phyloP scores from a whole-genome alignment of 805 yeast genomes.

The Torulaspora indica region DNA sequence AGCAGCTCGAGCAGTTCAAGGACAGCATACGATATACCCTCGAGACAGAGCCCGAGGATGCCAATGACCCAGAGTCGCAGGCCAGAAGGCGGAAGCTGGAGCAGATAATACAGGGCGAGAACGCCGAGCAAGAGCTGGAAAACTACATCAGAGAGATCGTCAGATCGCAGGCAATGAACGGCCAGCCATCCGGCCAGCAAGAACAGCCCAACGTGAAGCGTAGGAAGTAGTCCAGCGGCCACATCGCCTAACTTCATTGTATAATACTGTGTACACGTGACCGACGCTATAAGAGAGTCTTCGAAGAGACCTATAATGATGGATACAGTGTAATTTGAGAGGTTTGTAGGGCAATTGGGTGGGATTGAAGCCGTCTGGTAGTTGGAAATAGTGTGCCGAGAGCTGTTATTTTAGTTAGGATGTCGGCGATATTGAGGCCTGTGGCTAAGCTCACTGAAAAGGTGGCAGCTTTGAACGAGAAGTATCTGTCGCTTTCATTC shows the following conservation, averaged over 20 bases:
- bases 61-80: constrained; percentile 42
- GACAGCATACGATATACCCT: constrained; percentile 54
- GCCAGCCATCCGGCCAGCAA: constrained; percentile 11
- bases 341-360: background rate
- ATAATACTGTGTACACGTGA: constrained; percentile 5
- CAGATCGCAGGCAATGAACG: constrained; percentile 44
- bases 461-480: constrained; percentile 27
- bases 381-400: background rate
- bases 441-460: constrained; percentile 13
- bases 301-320: background rate
- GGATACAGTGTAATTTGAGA: background rate
- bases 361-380: background rate
- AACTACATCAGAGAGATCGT: constrained; percentile 64
- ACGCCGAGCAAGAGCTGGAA: constrained; percentile 74
- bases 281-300: background rate
- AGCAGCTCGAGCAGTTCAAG: constrained; percentile 32
- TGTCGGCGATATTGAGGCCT: constrained; percentile 18
- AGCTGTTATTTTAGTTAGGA: background rate
- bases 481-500: constrained; percentile 32
- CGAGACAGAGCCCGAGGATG: constrained; percentile 42
- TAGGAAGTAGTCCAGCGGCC: constrained; percentile 27
- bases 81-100: constrained; percentile 62
- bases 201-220: constrained; percentile 32
- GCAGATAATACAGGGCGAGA: constrained; percentile 68
- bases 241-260: background rate